Percentiles rank a stretch among this genome's conserved stretches.
These are phyloP conservation scores for Leccinum pallidistipes DNA, from an alignment of 1,284 basidiomycete species.

Conservation along the genomic window DNA sequence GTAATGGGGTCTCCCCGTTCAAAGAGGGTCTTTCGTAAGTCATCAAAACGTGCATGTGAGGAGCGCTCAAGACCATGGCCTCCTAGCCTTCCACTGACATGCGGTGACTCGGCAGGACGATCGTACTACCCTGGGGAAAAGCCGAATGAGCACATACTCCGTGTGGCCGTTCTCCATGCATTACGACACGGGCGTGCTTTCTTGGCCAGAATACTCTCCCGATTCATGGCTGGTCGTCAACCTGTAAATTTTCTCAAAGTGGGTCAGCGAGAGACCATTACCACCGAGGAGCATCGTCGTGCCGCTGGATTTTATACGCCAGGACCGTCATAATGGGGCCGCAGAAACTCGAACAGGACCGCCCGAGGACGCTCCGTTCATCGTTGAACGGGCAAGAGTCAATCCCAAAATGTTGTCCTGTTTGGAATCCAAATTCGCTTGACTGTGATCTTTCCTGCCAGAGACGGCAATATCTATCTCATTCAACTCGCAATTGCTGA, in stretches of 20 bases:
- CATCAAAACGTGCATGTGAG: too few species aligned
- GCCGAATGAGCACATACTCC: conserved; percentile 47
- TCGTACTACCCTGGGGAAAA: conserved; percentile 25
- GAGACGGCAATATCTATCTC: background rate
- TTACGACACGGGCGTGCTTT: conserved; percentile 36
- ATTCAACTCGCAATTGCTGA: background rate
- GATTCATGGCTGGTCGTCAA: conserved; percentile 3
- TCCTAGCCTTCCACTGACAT: too few species aligned
- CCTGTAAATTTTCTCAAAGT: conserved; percentile 10
- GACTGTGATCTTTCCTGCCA: background rate
- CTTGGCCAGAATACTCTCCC: background rate
- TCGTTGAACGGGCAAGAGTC: background rate
- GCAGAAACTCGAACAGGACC: too few species aligned
- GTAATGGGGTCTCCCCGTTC: too few species aligned
- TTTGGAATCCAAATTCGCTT: background rate
- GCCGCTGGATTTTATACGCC: conserved; percentile 11
- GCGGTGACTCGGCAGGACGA: background rate
- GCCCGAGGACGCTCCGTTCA: background rate
- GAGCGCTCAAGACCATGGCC: too few species aligned
- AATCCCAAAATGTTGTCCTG: background rate
- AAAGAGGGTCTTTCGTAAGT: too few species aligned
- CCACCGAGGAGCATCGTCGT: conserved; percentile 12
- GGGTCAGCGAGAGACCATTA: background rate
- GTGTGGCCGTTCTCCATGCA: conserved; percentile 45
- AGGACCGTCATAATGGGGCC: background rate